Base-by-base conservation (phyloP, 257 asterid genomes). In the Ballota nigra region DNA sequence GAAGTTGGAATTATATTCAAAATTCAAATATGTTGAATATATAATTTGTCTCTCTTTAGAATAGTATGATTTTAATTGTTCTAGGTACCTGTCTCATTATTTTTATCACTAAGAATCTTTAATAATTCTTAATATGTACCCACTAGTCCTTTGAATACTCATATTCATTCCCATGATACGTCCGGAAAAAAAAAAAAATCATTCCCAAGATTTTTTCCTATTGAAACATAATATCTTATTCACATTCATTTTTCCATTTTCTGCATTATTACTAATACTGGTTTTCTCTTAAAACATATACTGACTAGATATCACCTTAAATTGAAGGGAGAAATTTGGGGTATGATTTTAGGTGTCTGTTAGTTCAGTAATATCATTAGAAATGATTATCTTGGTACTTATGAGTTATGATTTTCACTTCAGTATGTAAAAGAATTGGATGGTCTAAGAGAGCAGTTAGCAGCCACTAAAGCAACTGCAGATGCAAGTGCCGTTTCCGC, bases 401-500 rank as follows among this genome's bases (percentile, higher is more conserved):
- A 57, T 4, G n/a, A n/a, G n/a, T 31, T 0, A 2, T 65, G 38
- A 19, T 55, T n/a, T 22, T 74, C 53, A n/a, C 47, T 73, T 80
- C 88, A 91, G 98, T 82, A 85, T 81, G 88, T 79, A 12, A 80
- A 82, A 77, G 96, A 95, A 68, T 66, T 95, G 80, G 93, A 84
- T 62, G 93, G 87, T 77, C 90, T 95, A 63, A 86, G 86, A 72
- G 65, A 79, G 33, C 90, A 84, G 79, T 89, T 95, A 33, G 81
- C 86, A 31, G 80, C 80, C 5, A 84, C 95, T 41, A 87, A 83
- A 78, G 93, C 85, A 62, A 84, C 95, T 66, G 96, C 99, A 20
- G 86, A 84, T 66, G 92, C 96, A 47, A 89, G 97, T 77, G 97
- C 93, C 7, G 78, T 62, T 23, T 84, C 95, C 10, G 98, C 97